Conservation (phyloP, 2,329 filamentous ascomycete species). For the Neopestalotiopsis sp. region DNA sequence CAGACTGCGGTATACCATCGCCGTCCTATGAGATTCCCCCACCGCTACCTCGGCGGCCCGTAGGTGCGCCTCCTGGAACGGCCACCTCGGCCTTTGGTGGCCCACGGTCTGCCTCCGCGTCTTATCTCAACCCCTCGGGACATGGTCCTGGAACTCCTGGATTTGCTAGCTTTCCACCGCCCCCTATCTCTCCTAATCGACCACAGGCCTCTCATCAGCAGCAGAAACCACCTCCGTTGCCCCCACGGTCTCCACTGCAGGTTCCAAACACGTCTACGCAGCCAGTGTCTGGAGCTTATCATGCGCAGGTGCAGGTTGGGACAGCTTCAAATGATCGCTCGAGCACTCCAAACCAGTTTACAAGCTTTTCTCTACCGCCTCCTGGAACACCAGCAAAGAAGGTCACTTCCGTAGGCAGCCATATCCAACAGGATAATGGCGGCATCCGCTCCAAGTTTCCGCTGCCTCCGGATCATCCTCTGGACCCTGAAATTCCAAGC, state of each 20-base stretch:
- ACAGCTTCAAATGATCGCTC: not conserved
- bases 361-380: conserved; percentile 26
- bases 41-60: conserved; percentile 15
- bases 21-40: not conserved
- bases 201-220: not conserved
- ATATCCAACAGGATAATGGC: not conserved
- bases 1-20: not conserved
- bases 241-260: conserved; percentile 6
- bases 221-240: not conserved
- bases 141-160: conserved; percentile 19
- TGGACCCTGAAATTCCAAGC: conserved; percentile 12
- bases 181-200: conserved; percentile 18
- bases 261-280: not conserved
- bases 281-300: too few relatives aligned
- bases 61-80: not conserved
- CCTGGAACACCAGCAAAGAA: conserved; percentile 19
- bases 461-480: not conserved
- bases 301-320: not conserved
- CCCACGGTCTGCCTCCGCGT: not conserved
- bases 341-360: conserved; percentile 15
- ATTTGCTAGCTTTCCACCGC: conserved; percentile 21
- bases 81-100: not conserved
- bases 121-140: conserved; percentile 15
- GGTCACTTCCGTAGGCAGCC: not conserved
- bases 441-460: conserved; percentile 12